These are phyloP conservation scores for Arabidopsis lyrata DNA, from an alignment of 441 rosid genomes.

Conservation along the genomic window DNA sequence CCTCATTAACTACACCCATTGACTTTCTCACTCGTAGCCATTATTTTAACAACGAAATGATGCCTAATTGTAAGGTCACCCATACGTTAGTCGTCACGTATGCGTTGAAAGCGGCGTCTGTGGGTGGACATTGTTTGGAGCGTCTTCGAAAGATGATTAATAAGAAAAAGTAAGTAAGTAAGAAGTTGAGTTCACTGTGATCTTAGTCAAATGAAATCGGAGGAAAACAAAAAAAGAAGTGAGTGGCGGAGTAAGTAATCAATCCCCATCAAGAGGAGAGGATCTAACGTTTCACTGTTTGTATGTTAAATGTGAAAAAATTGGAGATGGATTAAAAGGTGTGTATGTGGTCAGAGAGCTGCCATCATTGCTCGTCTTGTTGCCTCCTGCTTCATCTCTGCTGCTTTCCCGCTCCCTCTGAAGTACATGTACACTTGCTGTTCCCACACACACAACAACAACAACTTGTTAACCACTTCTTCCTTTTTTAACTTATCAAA, in stretches of 20 bases:
- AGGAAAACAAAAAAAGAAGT: background rate
- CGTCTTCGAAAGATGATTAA: background rate
- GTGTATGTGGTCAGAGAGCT: constrained; percentile 56
- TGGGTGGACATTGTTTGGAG: background rate
- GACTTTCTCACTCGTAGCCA: constrained; percentile 30
- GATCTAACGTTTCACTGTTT: constrained; percentile 4
- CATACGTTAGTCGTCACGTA: constrained; percentile 4
- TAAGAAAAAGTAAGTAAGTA: background rate
- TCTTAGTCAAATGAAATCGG: constrained; percentile 20
- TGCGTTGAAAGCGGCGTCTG: constrained; percentile 11
- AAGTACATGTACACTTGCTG: constrained; percentile 99
- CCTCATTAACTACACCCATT: constrained; percentile 43
- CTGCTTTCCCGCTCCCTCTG: constrained; percentile 97
- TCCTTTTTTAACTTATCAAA: background rate
- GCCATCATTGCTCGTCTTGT: constrained; percentile 75
- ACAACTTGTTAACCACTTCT: constrained; percentile 21
- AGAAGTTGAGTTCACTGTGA: constrained; percentile 10
- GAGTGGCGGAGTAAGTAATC: constrained; percentile 21
- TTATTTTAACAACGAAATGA: constrained; percentile 18
- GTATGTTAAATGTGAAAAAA: background rate
- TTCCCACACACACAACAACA: constrained; percentile 35
- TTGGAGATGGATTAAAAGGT: constrained; percentile 25
- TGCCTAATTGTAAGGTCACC: constrained; percentile 1
- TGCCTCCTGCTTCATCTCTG: constrained; percentile 85
- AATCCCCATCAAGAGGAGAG: constrained; percentile 10